Base-by-base conservation (phyloP, 2,329 filamentous ascomycete genomes). In the Cytospora chrysosperma region DNA sequence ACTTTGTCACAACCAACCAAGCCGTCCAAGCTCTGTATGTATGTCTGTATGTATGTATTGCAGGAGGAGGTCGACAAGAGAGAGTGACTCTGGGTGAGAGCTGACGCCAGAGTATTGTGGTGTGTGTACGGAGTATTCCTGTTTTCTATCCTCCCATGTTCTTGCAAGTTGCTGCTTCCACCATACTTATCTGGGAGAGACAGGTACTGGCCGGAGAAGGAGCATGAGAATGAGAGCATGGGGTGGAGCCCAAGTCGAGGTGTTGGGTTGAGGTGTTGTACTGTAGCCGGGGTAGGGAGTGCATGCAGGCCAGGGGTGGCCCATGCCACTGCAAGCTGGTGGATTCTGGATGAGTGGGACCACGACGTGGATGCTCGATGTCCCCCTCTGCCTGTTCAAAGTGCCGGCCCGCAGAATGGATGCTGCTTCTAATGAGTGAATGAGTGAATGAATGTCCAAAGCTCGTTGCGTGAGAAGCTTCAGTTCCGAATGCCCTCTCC, bases 111-210 rank as follows among this genome's bases (percentile, higher is more conserved):
- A 50, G 59, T 59, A 60, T 67, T 63, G n/a, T n/a, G 61, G 59
- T 57, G 62, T 61, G 57, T 61, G 64, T 43, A 21, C 40, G 40
- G 40, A n/a, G 17, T 64, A 58, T 40, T 66, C 54, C 53, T 61
- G 58, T 53, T 59, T 66, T 66, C 56, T 65, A 65, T 63, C 56
- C 56, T 56, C 57, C 57, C 63, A 63, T 52, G 58, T 40, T 61
- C 63, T 68, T 66, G 65, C 64, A 30, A 64, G 59, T 52, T 64
- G 51, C 61, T 62, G n/a, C 58, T 59, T 56, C 52, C 61, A 64
- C 65, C 65, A 63, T 66, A 63, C 65, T 69, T 69, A 68, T 68
- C 68, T 67, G 67, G 56, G n/a, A n/a, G n/a, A 61, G 56, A 61
- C 54, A 59, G 56, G 63, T 61, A 66, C 62, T 53, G 64, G 58